A percentile compares a stretch with the other conserved stretches of the same genome.
Evolutionary conservation across 2,329 filamentous ascomycete species (phyloP).

Genomic region (Penicillium sp.): DNA sequence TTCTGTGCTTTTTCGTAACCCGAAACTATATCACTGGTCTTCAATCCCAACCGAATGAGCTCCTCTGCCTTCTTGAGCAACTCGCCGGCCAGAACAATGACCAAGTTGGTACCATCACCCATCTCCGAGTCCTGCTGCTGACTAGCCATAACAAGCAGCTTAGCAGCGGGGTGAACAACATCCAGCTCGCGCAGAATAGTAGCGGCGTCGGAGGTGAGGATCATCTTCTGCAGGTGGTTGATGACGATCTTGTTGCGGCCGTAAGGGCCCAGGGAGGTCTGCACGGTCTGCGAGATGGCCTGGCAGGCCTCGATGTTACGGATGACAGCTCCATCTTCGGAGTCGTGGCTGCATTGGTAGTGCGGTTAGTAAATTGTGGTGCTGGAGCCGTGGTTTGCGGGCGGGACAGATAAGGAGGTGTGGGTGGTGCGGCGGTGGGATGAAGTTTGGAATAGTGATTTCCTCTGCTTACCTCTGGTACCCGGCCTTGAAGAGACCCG

Average conservation of each 20-base stretch:
- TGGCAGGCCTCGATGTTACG: conserved; percentile 99
- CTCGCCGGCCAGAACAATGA: conserved; percentile 94
- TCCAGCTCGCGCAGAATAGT: conserved; percentile 97
- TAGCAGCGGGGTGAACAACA: conserved; percentile 95
- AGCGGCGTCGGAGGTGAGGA: conserved; percentile 94
- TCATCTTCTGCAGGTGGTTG: conserved; percentile 99
- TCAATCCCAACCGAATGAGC: conserved; percentile 91
- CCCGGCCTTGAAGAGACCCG: conserved; percentile 90
- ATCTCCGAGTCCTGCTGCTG: conserved; percentile 99
- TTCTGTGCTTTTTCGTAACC: conserved; percentile 95
- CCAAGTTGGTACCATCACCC: conserved; percentile 96
- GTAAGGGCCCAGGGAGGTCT: conserved; percentile 94
- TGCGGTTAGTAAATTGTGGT: conserved; percentile 10
- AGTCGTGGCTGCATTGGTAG: conserved; percentile 72
- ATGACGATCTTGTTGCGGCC: conserved; percentile 99
- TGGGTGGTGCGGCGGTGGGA: conserved; percentile 12
- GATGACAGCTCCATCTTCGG: conserved; percentile 97
- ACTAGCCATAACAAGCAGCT: conserved; percentile 96
- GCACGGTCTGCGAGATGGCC: conserved; percentile 91
- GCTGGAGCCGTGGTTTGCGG: conserved; percentile 1
- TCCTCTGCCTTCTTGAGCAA: conserved; percentile 96
- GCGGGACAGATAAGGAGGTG: conserved; percentile 25
- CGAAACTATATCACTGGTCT: conserved; percentile 94
- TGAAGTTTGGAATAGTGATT: neutral
- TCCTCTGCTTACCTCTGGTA: conserved; percentile 77